Conservation (phyloP, 1,284 basidiomycete genomes). For the Microbotryum violaceum region DNA sequence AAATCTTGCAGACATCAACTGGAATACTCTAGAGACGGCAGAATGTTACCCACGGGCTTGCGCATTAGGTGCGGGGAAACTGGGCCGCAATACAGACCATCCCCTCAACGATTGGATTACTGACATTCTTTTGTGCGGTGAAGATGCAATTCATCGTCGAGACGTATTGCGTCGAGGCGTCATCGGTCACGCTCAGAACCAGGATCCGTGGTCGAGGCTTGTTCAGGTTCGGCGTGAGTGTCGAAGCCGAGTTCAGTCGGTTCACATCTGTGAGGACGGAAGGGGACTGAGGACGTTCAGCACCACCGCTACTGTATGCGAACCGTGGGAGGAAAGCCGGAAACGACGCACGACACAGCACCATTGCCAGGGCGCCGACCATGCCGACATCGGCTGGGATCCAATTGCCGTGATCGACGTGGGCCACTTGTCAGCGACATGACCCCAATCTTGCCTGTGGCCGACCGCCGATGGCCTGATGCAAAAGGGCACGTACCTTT, state of each 20-base stretch:
- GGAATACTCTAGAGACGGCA: conserved; percentile 64
- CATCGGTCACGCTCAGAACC: conserved; percentile 83
- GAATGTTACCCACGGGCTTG: background rate
- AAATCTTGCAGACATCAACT: conserved; percentile 91
- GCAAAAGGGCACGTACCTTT: background rate
- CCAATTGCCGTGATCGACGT: background rate
- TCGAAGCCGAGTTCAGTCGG: conserved; percentile 51
- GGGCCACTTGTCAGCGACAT: background rate
- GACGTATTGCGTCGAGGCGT: conserved; percentile 79
- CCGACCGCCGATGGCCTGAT: background rate
- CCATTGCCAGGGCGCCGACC: conserved; percentile 79
- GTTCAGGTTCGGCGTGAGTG: conserved; percentile 38
- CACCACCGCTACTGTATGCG: too few species aligned
- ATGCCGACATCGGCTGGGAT: conserved; percentile 40
- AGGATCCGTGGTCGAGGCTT: conserved; percentile 61
- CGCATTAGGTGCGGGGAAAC: background rate
- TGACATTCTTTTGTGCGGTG: conserved; percentile 88
- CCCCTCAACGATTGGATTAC: conserved; percentile 34
- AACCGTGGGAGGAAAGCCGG: background rate
- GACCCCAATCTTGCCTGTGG: background rate
- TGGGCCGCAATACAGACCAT: background rate
- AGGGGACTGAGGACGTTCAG: background rate
- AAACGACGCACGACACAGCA: conserved; percentile 66
- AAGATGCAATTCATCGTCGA: conserved; percentile 99
- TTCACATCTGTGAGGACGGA: conserved; percentile 62